These are phyloP conservation scores for Calonectria pteridis DNA, from an alignment of 2,329 filamentous ascomycete species.

Conservation along the genomic window DNA sequence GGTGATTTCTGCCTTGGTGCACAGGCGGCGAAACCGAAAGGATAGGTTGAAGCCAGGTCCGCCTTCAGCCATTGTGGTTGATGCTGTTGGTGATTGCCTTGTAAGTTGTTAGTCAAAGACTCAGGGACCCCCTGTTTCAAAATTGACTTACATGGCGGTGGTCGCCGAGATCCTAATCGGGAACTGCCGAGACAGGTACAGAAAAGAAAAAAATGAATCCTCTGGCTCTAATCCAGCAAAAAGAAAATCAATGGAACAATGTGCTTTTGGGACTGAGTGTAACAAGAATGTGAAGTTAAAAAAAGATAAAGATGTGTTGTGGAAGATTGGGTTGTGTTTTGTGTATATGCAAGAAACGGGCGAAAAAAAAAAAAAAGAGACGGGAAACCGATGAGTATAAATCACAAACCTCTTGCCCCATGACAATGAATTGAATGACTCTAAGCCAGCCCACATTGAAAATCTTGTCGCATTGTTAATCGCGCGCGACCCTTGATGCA, in stretches of 20 bases:
- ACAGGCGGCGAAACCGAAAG: slow-evolving; percentile 44
- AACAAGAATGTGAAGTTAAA: not conserved
- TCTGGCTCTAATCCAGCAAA: not conserved
- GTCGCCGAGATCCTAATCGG: not conserved
- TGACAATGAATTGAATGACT: slow-evolving; percentile 16
- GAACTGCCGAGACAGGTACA: not conserved
- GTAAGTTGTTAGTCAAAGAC: slow-evolving; percentile 22
- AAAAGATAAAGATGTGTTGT: not conserved
- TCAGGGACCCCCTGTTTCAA: not conserved
- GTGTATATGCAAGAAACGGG: not conserved
- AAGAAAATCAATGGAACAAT: not conserved
- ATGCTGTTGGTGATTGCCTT: slow-evolving; percentile 30
- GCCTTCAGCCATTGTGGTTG: not conserved
- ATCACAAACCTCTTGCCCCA: not conserved
- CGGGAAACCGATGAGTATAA: not conserved
- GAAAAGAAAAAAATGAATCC: not conserved
- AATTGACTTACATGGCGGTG: slow-evolving; percentile 36
- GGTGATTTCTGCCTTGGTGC: slow-evolving; percentile 49
- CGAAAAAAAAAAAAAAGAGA: not conserved
- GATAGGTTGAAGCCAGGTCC: slow-evolving; percentile 36
- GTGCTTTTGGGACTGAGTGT: not conserved
- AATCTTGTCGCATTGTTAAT: slow-evolving; percentile 11
- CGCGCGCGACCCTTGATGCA: slow-evolving; percentile 13
- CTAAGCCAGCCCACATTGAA: slow-evolving; percentile 2
- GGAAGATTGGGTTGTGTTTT: not conserved